Base-by-base conservation (phyloP, 176 grass and related monocot species). In the Guadua angustifolia region DNA sequence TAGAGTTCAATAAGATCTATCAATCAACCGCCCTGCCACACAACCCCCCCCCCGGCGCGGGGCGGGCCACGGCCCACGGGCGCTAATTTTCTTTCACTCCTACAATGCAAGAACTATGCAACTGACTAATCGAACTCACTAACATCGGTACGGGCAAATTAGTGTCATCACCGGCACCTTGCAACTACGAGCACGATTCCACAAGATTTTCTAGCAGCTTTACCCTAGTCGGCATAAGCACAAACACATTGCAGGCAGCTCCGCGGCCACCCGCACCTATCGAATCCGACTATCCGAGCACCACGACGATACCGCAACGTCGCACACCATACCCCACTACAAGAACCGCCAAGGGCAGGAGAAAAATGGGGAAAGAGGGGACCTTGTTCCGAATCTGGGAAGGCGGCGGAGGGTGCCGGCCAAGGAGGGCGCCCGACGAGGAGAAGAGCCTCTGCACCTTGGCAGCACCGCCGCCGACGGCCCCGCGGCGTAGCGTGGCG, bases 301-400 rank as follows among this genome's bases (percentile, higher is more conserved):
- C 14, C 12, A 1, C 78, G 7, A 25, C 8, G 16, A 64, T 9
- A 43, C 42, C 42, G 42, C 42, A 43, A 43, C 42, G 42, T 7
- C 49, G 49, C 13, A 5, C 60, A 5, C 60, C 35, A 70, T 2
- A 61, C 19, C 32, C 2, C 18, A n/a, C 15, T 18, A 67, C 1
- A 0, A 50, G 0, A 18, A 39, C 13, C 17, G 4, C 19, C 9
- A 1, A 26, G 78, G 16, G 45, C 7, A 16, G 18, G 19, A 51
- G 9, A 13, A 3, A 32, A 45, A 67, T 50, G 50, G 47, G 29
- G 43, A 2, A 36, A 60, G 22, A 60, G 42, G 46, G 79, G 84
- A 90, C 88, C 88, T 90, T 68, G 73, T 68, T 86, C 59, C 84
- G 79, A 78, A 90, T 83, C 79, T 86, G 78, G 40, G 26, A 62